Evolutionary conservation across 805 yeast genomes (phyloP).

Genomic region (Torulaspora maleeae): DNA sequence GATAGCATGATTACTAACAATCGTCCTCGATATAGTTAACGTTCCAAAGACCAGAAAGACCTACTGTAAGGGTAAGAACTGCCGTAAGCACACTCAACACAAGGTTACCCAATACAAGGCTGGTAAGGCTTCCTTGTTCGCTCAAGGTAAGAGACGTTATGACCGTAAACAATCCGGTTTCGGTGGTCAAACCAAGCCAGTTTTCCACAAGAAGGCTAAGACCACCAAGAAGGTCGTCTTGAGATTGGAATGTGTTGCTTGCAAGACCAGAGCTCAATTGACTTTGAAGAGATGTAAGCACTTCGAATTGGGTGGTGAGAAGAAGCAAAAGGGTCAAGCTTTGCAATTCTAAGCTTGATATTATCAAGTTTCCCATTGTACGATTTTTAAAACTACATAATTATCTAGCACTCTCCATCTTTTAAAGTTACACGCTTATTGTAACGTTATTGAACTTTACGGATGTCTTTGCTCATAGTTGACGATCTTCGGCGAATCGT

Average conservation of each 20-base stretch:
- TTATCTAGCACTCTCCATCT: slow-evolving; percentile 9
- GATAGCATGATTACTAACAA: slow-evolving; percentile 5
- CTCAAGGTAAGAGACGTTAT: slow-evolving; percentile 99
- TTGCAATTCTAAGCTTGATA: slow-evolving; percentile 80
- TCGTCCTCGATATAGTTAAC: slow-evolving; percentile 62
- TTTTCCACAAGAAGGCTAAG: slow-evolving; percentile 99
- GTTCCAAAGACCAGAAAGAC: slow-evolving; percentile 99
- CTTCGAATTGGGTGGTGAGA: slow-evolving; percentile 99
- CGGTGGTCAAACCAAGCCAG: slow-evolving; percentile 99
- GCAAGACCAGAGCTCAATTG: slow-evolving; percentile 98
- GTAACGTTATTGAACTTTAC: background rate
- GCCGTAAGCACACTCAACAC: slow-evolving; percentile 99
- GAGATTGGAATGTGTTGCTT: slow-evolving; percentile 96
- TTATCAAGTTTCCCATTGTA: slow-evolving; percentile 6
- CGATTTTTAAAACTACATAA: slow-evolving; percentile 11
- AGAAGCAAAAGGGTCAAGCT: slow-evolving; percentile 99
- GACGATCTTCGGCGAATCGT: background rate
- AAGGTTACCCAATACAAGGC: slow-evolving; percentile 99
- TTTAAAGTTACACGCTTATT: slow-evolving; percentile 6
- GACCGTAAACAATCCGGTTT: slow-evolving; percentile 99
- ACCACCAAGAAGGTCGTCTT: slow-evolving; percentile 99
- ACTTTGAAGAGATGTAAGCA: slow-evolving; percentile 99
- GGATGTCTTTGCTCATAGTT: background rate
- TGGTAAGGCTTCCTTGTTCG: slow-evolving; percentile 98
- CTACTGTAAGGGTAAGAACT: slow-evolving; percentile 98